These are phyloP conservation scores for Fusarium anthophilum DNA, from an alignment of 2,329 filamentous ascomycete genomes.

Conservation along the genomic window DNA sequence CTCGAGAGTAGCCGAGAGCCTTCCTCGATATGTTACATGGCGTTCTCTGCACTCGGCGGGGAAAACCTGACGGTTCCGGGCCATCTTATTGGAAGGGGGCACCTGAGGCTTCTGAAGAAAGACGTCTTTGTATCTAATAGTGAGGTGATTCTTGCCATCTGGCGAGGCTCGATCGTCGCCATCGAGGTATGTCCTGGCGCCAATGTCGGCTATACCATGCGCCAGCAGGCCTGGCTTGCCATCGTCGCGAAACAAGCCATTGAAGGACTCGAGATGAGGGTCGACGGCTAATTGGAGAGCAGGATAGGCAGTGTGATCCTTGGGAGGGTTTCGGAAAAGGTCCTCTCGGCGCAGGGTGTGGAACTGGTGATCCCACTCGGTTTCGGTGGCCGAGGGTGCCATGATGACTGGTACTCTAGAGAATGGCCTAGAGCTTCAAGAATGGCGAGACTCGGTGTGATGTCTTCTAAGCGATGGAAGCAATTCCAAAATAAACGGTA, in stretches of 20 bases:
- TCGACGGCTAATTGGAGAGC: slow-evolving; percentile 84
- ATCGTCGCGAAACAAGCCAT: slow-evolving; percentile 81
- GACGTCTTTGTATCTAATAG: slow-evolving; percentile 81
- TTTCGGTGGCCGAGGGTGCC: slow-evolving; percentile 68
- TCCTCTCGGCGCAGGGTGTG: slow-evolving; percentile 86
- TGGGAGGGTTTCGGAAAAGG: slow-evolving; percentile 88
- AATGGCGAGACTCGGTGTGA: background rate
- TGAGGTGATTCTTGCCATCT: slow-evolving; percentile 75
- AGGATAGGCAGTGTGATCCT: slow-evolving; percentile 88
- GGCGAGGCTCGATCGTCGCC: slow-evolving; percentile 72
- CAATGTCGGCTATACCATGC: slow-evolving; percentile 86
- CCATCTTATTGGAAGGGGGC: slow-evolving; percentile 84
- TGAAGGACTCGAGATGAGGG: slow-evolving; percentile 96
- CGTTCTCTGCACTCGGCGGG: slow-evolving; percentile 95
- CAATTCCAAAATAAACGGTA: background rate
- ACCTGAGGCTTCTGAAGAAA: slow-evolving; percentile 84
- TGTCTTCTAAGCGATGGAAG: background rate
- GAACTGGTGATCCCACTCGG: slow-evolving; percentile 85
- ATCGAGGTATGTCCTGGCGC: slow-evolving; percentile 86
- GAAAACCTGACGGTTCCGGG: slow-evolving; percentile 83
- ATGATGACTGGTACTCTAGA: slow-evolving; percentile 51
- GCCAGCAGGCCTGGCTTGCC: slow-evolving; percentile 70
- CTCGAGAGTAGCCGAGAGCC: slow-evolving; percentile 83
- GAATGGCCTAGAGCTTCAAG: slow-evolving; percentile 7
- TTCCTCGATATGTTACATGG: slow-evolving; percentile 90